Percentiles rank a stretch among this genome's conserved stretches.
Conservation (phyloP, 1,139 yeast genomes). For the Geotrichum klebahnii region DNA sequence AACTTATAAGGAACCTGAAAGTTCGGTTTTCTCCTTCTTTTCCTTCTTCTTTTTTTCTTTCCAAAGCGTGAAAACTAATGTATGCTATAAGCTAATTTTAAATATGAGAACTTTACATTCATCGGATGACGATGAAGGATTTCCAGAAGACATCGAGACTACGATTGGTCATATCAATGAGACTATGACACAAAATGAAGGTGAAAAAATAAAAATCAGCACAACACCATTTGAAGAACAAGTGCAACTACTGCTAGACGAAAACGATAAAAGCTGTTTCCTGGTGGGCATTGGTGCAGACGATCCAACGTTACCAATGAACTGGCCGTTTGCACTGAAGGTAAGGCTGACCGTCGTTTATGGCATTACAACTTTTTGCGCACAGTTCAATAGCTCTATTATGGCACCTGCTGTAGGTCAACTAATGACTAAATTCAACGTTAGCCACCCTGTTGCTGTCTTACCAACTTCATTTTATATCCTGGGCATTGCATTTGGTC, state of each 20-base stretch:
- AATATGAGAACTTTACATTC: neutral
- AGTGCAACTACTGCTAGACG: constrained; percentile 16
- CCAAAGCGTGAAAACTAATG: no score
- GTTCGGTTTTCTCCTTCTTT: no score
- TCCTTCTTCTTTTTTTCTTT: no score
- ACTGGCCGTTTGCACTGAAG: constrained; percentile 40
- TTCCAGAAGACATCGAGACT: no score
- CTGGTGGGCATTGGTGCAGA: constrained; percentile 2
- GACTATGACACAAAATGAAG: neutral
- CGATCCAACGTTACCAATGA: constrained; percentile 26
- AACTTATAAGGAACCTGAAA: no score
- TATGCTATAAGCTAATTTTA: no score
- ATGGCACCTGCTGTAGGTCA: constrained; percentile 45
- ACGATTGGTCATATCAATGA: neutral
- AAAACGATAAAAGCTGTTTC: constrained; percentile 5
- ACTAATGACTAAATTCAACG: constrained; percentile 48
- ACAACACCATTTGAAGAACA: constrained; percentile 6
- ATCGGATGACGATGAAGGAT: no score
- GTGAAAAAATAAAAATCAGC: neutral
- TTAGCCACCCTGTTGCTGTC: constrained; percentile 57
- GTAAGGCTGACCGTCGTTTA: constrained; percentile 42
- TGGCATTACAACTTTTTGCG: constrained; percentile 45
- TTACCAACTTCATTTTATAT: constrained; percentile 66
- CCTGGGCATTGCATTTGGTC: constrained; percentile 70
- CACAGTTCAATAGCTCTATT: constrained; percentile 45